Conservation (phyloP, 495 filamentous ascomycete species). For the Usnea hakonensis region DNA sequence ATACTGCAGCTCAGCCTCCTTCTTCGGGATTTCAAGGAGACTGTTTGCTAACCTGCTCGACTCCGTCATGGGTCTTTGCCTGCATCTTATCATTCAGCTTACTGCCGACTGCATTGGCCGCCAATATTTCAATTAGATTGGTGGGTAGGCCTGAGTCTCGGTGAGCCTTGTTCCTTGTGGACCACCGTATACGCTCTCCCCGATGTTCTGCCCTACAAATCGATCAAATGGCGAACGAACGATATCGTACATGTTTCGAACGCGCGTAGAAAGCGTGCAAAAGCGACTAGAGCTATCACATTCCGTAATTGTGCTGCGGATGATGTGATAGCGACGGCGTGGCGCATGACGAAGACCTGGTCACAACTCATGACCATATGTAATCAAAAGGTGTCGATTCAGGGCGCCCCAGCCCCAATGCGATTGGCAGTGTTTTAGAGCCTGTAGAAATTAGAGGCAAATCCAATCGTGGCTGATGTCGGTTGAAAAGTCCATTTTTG, state of each 20-base stretch:
- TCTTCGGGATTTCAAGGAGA: background rate
- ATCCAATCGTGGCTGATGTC: constrained; percentile 1
- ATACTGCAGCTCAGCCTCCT: background rate
- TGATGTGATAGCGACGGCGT: constrained; percentile 11
- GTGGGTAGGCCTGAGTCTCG: too few species aligned
- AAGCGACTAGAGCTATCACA: constrained; percentile 3
- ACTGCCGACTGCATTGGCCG: too few species aligned
- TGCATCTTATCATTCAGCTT: background rate
- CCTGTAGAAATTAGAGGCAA: background rate
- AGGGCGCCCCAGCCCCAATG: background rate
- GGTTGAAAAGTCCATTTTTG: background rate
- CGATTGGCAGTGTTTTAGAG: background rate
- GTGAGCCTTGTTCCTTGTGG: too few species aligned
- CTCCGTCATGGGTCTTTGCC: background rate
- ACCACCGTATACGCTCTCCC: too few species aligned
- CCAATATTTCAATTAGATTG: too few species aligned
- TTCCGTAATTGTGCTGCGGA: constrained; percentile 6
- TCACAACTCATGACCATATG: too few species aligned
- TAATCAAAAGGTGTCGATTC: background rate
- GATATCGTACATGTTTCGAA: background rate
- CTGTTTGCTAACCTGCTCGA: background rate
- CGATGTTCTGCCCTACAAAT: background rate
- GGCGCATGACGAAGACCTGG: constrained; percentile 10
- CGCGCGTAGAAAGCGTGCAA: constrained; percentile 1
- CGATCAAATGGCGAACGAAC: background rate